Percentiles rank a stretch among this genome's conserved stretches.
phyloP scores from a whole-genome alignment of 306 rosid species.

The Fragaria ananassa region DNA sequence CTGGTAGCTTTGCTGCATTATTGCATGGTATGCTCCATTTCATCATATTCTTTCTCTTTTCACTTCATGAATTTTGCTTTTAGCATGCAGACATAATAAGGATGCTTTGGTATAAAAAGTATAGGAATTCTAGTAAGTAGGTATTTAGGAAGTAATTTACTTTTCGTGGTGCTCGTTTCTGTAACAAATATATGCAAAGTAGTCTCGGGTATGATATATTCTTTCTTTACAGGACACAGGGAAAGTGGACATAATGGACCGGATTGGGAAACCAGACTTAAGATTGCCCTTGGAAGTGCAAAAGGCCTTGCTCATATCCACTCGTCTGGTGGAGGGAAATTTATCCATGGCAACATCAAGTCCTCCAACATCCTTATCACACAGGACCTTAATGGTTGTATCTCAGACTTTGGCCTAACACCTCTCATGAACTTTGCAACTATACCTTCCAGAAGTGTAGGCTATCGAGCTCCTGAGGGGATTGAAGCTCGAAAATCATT shows the following conservation, averaged over 20 bases:
- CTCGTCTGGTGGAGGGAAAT: constrained; percentile 63
- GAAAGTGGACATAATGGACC: constrained; percentile 54
- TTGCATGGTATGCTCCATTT: constrained; percentile 57
- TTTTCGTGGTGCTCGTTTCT: neutral
- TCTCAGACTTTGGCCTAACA: constrained; percentile 76
- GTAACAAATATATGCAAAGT: neutral
- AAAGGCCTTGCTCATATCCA: constrained; percentile 81
- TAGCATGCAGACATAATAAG: neutral
- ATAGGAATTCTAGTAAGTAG: neutral
- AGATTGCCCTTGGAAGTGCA: constrained; percentile 72
- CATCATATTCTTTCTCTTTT: neutral
- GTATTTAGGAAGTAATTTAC: neutral
- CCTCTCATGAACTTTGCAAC: constrained; percentile 47
- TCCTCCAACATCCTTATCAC: constrained; percentile 80
- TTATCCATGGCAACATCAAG: constrained; percentile 81
- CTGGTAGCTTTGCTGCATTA: constrained; percentile 54
- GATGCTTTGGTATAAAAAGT: neutral
- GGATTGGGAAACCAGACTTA: constrained; percentile 81
- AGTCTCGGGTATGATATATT: neutral
- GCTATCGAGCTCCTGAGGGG: constrained; percentile 77
- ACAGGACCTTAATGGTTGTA: constrained; percentile 54
- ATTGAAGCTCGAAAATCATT: constrained; percentile 54
- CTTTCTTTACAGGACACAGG: constrained; percentile 52
- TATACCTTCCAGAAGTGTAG: constrained; percentile 49
- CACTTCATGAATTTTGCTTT: neutral